Evolutionary conservation across 306 rosid species (phyloP).

Genomic region (Geum urbanum): DNA sequence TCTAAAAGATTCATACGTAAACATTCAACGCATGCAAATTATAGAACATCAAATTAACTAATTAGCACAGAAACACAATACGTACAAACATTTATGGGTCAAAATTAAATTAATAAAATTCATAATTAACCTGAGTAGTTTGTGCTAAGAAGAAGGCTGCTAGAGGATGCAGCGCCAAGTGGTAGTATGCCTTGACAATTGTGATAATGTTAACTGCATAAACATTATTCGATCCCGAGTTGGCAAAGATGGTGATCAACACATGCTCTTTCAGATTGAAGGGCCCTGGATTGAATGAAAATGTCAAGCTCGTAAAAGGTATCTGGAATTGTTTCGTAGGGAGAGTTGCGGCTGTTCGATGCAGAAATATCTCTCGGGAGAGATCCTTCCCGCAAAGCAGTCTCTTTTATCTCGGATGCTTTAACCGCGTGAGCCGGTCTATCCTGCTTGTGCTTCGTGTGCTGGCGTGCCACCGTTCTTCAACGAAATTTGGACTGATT

Average conservation of each 20-base stretch:
- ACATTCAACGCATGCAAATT: neutral
- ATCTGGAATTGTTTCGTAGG: conserved; percentile 10
- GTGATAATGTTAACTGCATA: conserved; percentile 32
- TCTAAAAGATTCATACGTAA: conserved; percentile 11
- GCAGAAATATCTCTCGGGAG: no score
- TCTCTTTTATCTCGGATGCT: no score
- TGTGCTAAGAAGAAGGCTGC: conserved; percentile 32
- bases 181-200: conserved; percentile 33
- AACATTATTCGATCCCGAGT: conserved; percentile 27
- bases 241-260: conserved; percentile 39
- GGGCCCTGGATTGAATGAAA: conserved; percentile 42
- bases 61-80: neutral
- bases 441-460: no score
- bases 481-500: no score
- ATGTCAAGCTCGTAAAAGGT: conserved; percentile 20
- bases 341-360: conserved; percentile 32
- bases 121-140: conserved; percentile 29
- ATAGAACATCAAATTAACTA: neutral
- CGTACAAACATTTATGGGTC: neutral
- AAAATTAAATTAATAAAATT: neutral
- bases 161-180: conserved; percentile 11
- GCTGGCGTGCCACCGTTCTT: no score
- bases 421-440: no score
- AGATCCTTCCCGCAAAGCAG: no score
- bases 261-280: conserved; percentile 42